Percentiles rank a stretch among this genome's conserved stretches.
phyloP scores from a whole-genome alignment of 257 asterid genomes.

The Anisodus acutangulus region DNA sequence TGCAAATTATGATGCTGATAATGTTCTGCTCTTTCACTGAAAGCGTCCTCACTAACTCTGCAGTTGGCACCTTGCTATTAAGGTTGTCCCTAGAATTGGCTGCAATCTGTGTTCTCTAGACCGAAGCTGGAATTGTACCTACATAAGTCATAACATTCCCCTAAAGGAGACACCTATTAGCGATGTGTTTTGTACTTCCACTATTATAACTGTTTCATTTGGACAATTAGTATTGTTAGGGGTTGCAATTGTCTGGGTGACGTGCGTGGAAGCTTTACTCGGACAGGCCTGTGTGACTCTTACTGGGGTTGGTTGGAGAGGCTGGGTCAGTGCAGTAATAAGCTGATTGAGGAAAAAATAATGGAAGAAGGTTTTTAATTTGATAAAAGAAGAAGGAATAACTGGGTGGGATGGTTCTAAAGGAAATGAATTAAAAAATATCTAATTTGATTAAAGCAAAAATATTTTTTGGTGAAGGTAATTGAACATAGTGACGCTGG shows the following conservation, averaged over 20 bases:
- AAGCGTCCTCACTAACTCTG: not conserved
- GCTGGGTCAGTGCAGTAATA: not conserved
- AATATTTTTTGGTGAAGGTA: not conserved
- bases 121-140: slow-evolving; percentile 12
- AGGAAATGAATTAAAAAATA: not conserved
- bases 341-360: not conserved
- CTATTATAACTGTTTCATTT: slow-evolving; percentile 3
- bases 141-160: not conserved
- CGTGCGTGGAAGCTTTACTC: not conserved
- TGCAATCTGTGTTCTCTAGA: not conserved
- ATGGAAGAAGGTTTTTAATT: not conserved
- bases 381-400: not conserved
- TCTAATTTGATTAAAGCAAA: not conserved
- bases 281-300: not conserved
- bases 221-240: not conserved
- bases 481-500: not conserved
- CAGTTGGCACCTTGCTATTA: not conserved
- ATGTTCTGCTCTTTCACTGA: slow-evolving; percentile 10
- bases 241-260: slow-evolving; percentile 7
- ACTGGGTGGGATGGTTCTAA: not conserved
- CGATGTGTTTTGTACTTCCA: not conserved
- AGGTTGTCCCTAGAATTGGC: not conserved
- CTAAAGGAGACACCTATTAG: slow-evolving; percentile 3
- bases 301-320: not conserved
- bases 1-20: not conserved